A percentile compares a stretch with the other conserved stretches of the same genome.
Evolutionary conservation across 768 basidiomycete genomes (phyloP).

Genomic region (Hericium erinaceus): DNA sequence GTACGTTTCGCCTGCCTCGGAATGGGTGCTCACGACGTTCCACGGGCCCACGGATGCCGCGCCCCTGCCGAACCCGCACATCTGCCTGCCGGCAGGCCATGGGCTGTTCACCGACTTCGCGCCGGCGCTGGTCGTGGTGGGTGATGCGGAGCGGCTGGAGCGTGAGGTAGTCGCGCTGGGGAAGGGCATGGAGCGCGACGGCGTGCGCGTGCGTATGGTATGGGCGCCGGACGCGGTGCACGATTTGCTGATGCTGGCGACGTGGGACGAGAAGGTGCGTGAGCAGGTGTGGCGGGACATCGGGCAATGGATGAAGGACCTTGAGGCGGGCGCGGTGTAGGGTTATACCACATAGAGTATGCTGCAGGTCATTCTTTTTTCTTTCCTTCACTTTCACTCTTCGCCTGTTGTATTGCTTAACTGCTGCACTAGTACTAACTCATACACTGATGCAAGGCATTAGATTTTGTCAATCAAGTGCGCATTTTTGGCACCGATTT

Average conservation of each 20-base stretch:
- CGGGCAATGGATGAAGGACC: conserved; percentile 8
- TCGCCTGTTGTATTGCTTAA: no score
- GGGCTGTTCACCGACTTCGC: conserved; percentile 41
- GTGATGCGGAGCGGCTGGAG: conserved; percentile 43
- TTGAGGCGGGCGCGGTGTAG: conserved; percentile 1
- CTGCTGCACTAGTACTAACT: no score
- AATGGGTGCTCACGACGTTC: conserved; percentile 24
- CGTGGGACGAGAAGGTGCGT: conserved; percentile 13
- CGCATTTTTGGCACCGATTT: no score
- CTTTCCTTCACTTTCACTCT: no score
- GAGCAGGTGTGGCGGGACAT: conserved; percentile 14
- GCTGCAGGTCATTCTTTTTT: no score
- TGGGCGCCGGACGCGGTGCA: conserved; percentile 14
- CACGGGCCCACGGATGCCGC: conserved; percentile 20
- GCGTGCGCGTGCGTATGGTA: conserved; percentile 13
- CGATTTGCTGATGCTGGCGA: conserved; percentile 10
- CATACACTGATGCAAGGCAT: no score
- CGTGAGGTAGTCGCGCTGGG: conserved; percentile 30
- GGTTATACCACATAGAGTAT: not conserved
- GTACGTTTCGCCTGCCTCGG: conserved; percentile 25
- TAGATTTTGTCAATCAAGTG: no score
- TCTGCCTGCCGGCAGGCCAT: conserved; percentile 24
- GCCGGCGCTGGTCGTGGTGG: conserved; percentile 34
- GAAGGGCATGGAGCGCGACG: conserved; percentile 10
- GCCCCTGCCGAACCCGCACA: conserved; percentile 16